A percentile compares a stretch with the other conserved stretches of the same genome.
Conservation (phyloP, 805 yeast species). For the Candida palmyrensis region DNA sequence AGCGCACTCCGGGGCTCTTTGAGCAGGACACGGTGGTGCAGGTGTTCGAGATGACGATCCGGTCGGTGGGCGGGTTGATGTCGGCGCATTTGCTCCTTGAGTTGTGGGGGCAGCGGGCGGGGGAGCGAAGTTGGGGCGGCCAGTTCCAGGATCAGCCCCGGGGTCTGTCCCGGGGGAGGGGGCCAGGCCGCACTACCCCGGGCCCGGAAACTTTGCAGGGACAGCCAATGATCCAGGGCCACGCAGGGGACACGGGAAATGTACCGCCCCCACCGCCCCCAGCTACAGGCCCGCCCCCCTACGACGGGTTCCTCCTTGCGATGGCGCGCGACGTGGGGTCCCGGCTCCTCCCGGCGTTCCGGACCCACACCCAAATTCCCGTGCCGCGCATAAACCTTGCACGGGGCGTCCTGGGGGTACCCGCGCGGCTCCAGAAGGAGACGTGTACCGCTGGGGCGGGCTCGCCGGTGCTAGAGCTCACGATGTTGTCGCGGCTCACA, state of each 20-base stretch:
- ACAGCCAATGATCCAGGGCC: too few relatives aligned
- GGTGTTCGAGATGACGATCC: slow-evolving; percentile 80
- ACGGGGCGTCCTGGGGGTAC: slow-evolving; percentile 44
- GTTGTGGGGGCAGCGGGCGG: not conserved
- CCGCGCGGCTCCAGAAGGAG: slow-evolving; percentile 45
- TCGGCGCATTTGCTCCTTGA: slow-evolving; percentile 59
- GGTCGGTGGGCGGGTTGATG: slow-evolving; percentile 77
- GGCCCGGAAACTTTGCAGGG: too few relatives aligned
- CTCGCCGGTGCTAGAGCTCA: slow-evolving; percentile 75
- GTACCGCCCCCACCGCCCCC: too few relatives aligned
- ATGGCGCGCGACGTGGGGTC: slow-evolving; percentile 75
- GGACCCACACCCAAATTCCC: slow-evolving; percentile 62
- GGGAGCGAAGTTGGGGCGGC: too few relatives aligned
- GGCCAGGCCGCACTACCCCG: too few relatives aligned
- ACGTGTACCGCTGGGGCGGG: slow-evolving; percentile 89
- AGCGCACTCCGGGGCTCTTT: slow-evolving; percentile 44
- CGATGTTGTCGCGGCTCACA: slow-evolving; percentile 68
- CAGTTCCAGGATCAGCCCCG: not conserved
- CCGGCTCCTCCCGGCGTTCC: slow-evolving; percentile 65
- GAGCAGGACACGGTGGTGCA: slow-evolving; percentile 69
- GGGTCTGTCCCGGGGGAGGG: not conserved
- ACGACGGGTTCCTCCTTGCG: slow-evolving; percentile 67
- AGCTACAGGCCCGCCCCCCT: slow-evolving; percentile 23
- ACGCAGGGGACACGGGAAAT: not conserved
- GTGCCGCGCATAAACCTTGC: slow-evolving; percentile 71